Base-by-base conservation (phyloP, 2,329 filamentous ascomycete species). In the Rosellinia necatrix region DNA sequence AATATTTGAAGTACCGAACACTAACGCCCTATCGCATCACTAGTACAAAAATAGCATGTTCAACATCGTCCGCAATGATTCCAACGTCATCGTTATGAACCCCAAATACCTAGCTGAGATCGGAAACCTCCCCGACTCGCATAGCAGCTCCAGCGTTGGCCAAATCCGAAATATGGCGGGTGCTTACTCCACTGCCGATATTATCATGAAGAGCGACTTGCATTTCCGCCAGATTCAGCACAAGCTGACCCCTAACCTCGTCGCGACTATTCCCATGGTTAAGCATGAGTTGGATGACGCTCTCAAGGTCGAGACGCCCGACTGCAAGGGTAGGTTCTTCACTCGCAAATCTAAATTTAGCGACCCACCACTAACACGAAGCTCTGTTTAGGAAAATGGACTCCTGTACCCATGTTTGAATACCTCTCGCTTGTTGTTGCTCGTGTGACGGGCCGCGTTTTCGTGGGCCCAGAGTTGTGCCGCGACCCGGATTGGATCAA, bases 401-500 rank as follows among this genome's bases (percentile, higher is more conserved):
- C 10, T 3, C 2, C 2, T 4, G 37, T 41, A 6, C 12, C 19
- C 3, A 41, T 41, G 2, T 29, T 22, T 17, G 32, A 48, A 2
- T 3, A 37, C n/a, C 10, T 56, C 21, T 22, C 42, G 5, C 38
- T 30, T 1, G 59, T 77, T 5, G 68, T 78, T 25, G 68, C 72
- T 8, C 71, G 75, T 13, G 63, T 76, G 5, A 74, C 74, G 1
- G 71, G 72, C 1, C 69, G 75, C 15, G 67, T 78, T 73, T 78
- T 48, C 68, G 74, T 25, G 74, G 76, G 15, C 64, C 70, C 3
- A 56, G 60, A 5, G 61, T 75, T 6, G 10, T 72, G 71, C 48
- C 67, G 68, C 21, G 73, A 76, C 53, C 62, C 70, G 50, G 63
- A 70, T 49, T 78, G 76, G 75, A 62, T 76, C 13, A 53, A 67